A percentile compares a stretch with the other conserved stretches of the same genome.
Conservation (phyloP, 345 rosid genomes). For the Acer negundo region DNA sequence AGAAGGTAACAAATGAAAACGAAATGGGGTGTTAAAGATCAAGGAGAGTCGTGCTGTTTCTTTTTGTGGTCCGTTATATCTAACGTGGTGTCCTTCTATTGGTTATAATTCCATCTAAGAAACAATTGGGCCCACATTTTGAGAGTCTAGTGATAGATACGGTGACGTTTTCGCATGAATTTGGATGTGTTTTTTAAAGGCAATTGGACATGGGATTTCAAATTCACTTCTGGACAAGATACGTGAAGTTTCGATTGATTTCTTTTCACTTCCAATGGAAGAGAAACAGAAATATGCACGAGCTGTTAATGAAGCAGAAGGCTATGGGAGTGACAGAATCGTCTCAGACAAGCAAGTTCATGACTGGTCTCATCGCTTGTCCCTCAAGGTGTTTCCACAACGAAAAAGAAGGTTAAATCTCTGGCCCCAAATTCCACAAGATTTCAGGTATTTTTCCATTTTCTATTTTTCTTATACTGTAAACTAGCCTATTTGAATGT, state of each 20-base stretch:
- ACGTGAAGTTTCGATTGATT: constrained; percentile 32
- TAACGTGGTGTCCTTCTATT: background rate
- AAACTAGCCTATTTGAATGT: too few species aligned
- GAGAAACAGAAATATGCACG: constrained; percentile 43
- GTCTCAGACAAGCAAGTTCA: constrained; percentile 42
- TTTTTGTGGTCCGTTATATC: background rate
- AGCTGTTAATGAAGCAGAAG: constrained; percentile 40
- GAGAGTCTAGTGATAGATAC: too few species aligned
- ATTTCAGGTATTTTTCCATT: background rate
- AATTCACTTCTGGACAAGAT: constrained; percentile 43
- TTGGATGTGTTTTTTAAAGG: constrained; percentile 21
- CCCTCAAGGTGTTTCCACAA: constrained; percentile 46
- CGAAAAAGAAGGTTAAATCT: constrained; percentile 38
- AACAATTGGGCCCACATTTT: too few species aligned
- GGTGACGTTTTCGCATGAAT: background rate
- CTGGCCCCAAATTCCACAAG: constrained; percentile 52
- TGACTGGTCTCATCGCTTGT: constrained; percentile 51
- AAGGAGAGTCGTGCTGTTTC: constrained; percentile 14
- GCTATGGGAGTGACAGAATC: constrained; percentile 49
- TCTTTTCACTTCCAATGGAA: constrained; percentile 42
- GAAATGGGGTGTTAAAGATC: constrained; percentile 24
- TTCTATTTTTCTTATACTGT: too few species aligned
- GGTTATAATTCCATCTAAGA: too few species aligned
- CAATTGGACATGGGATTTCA: constrained; percentile 50
- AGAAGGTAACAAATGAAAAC: constrained; percentile 19